Evolutionary conservation across 1,139 yeast species (phyloP), one percentile per base, ranked within the genome.

Genomic region (Spencermartinsiella ligniputridi): DNA sequence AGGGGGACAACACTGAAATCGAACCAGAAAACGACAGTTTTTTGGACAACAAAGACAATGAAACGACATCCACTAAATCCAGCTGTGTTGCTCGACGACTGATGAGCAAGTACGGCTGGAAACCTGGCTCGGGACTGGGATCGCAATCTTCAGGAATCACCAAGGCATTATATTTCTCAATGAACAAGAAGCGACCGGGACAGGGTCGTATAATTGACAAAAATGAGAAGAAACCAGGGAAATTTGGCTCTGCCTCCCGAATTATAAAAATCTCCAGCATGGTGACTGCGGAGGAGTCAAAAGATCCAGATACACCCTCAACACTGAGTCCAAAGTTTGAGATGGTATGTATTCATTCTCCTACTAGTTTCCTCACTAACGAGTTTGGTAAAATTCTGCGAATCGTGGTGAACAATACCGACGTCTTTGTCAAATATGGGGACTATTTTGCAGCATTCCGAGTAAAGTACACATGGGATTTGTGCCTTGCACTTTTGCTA

Each of bases 41-140:
- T 18, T 50, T 39, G 25, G 44, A 48, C 8, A 4, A 5, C 44
- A 52, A 13, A 15, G 39, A 32, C 27, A 52, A 24, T 52, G 49
- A 34, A 52, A 25, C 44, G 35, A 33, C 36, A 45, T 3, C 53
- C 51, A 30, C 55, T 51, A 4, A 20, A 37, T 37, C 35, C 15
- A 45, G 45, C 39, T 53, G 46, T 3, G 25, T 32, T 5, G n/a
- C n/a, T n/a, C 40, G 43, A 6, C 8, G 32, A 18, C 41, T 54
- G 16, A 41, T 54, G 49, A 40, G 57, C 50, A 47, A 51, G 39
- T 48, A 60, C 49, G 52, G 63, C 46, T 49, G 56, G 58, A 22
- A 47, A 41, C 46, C 51, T 40, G 52, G 50, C 27, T 20, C 48
- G 42, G 52, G 58, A 21, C 40, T 48, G 41, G 50, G 52, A 17